Base-by-base conservation (phyloP, 2,329 filamentous ascomycete species). In the Epichloe baconii region DNA sequence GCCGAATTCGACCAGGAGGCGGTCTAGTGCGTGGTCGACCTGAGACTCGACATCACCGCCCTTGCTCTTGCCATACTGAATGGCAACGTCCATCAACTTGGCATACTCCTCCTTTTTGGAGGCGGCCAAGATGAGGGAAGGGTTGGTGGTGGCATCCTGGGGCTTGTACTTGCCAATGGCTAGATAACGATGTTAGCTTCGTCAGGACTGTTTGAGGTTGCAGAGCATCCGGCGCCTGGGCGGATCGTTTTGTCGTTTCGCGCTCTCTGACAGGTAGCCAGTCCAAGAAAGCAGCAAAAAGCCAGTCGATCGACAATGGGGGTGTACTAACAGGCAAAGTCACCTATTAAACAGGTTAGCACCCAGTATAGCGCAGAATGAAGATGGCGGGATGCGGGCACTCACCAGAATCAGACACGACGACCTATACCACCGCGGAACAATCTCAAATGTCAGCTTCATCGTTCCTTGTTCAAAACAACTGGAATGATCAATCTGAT, bases 111-210 rank as follows among this genome's bases (percentile, higher is more conserved):
- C 68, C 83, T 97, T 97, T 97, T 98, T 97, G 68, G 93, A 90
- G 58, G 93, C 93, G 61, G 90, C 91, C 68, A 98, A 86, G 73
- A 98, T 97, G 70, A 98, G 80, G 57, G 93, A 97, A 54, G 93
- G 93, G 83, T 98, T 98, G 77, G 93, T 98, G 71, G 93, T 98
- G 67, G 93, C 93, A 87, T 98, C 93, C 80, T 98, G 90, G 59
- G 93, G 93, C 83, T 95, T 95, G 84, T 98, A 98, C 79, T 97
- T 96, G 78, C 79, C 90, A 71, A 98, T 98, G 72, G 90, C 90
- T 82, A 74, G 15, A 70, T 60, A 72, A 71, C 44, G 21, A 47
- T 19, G 59, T 66, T 17, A 66, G 63, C 55, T 55, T 58, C 23
- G 44, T 34, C 2, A 19, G 40, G 49, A 52, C 37, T 21, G 7